Evolutionary conservation across 495 filamentous ascomycete species (phyloP).

Genomic region (Tuber umbilicatum): DNA sequence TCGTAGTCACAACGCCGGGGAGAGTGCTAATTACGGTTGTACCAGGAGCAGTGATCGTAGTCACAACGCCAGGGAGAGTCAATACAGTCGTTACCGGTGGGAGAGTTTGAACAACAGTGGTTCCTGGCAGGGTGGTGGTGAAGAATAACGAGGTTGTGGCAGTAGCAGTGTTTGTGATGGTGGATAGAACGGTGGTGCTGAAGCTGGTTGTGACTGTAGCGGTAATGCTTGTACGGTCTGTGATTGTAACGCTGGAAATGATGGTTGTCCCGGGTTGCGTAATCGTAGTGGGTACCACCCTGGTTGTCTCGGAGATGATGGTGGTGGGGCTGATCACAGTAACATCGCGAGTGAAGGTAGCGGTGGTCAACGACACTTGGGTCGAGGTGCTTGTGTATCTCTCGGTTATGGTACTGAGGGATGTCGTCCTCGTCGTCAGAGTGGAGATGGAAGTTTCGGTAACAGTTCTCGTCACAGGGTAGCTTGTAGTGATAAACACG

Average conservation of each 20-base stretch:
- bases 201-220: constrained; percentile 11
- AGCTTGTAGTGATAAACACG: constrained; percentile 23
- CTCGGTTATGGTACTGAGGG: neutral
- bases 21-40: constrained; percentile 26
- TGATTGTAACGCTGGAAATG: constrained; percentile 5
- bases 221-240: neutral
- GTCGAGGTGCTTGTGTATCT: constrained; percentile 1
- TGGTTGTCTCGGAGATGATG: constrained; percentile 5
- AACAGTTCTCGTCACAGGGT: constrained; percentile 8
- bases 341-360: constrained; percentile 1
- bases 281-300: constrained; percentile 9
- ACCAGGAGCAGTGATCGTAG: constrained; percentile 28
- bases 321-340: neutral
- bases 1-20: constrained; percentile 32
- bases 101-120: constrained; percentile 32
- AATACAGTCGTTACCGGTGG: constrained; percentile 18
- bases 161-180: constrained; percentile 12
- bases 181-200: constrained; percentile 21
- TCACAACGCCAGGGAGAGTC: constrained; percentile 31
- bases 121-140: constrained; percentile 34
- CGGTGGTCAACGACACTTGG: neutral
- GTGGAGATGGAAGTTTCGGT: neutral
- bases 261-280: constrained; percentile 3
- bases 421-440: neutral
- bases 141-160: constrained; percentile 25